Evolutionary conservation across 768 basidiomycete species (phyloP).

Genomic region (Boletus tomentosulus): DNA sequence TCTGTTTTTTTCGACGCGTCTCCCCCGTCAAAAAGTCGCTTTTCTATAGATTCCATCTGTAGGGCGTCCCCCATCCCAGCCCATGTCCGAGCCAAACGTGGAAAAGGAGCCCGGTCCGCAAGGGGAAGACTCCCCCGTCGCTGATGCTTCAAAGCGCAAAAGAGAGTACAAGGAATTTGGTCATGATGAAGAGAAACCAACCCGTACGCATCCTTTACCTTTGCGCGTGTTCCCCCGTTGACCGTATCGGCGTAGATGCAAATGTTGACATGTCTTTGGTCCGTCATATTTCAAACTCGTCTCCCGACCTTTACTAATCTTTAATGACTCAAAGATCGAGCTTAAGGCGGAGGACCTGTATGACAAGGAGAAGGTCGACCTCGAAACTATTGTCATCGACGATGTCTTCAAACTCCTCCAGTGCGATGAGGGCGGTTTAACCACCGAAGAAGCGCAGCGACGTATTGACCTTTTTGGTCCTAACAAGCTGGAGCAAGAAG

Average conservation of each 20-base stretch:
- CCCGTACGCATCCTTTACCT: constrained; percentile 46
- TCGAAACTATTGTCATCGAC: constrained; percentile 94
- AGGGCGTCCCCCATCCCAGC: constrained; percentile 18
- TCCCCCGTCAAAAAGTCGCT: constrained; percentile 11
- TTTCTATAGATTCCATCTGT: constrained; percentile 27
- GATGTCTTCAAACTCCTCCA: constrained; percentile 97
- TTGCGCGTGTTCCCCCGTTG: background rate
- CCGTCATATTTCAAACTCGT: constrained; percentile 18
- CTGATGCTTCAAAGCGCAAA: constrained; percentile 47
- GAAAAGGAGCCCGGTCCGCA: constrained; percentile 67
- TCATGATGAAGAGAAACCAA: constrained; percentile 63
- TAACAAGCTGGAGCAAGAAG: constrained; percentile 89
- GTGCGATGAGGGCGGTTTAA: constrained; percentile 79
- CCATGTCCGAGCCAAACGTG: constrained; percentile 39
- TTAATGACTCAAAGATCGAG: constrained; percentile 51
- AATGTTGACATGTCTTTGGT: constrained; percentile 84
- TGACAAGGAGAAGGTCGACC: constrained; percentile 98
- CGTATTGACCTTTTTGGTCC: constrained; percentile 94
- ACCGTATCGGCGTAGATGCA: constrained; percentile 50
- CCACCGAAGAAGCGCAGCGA: constrained; percentile 66
- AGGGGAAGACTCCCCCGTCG: constrained; percentile 42
- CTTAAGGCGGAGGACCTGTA: constrained; percentile 91
- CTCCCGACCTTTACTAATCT: background rate
- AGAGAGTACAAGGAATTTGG: constrained; percentile 87
- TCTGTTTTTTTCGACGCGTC: constrained; percentile 7